Evolutionary conservation across 106 monocot species (phyloP), one percentile per base, ranked within the genome.

Genomic region (Chionographis japonica): DNA sequence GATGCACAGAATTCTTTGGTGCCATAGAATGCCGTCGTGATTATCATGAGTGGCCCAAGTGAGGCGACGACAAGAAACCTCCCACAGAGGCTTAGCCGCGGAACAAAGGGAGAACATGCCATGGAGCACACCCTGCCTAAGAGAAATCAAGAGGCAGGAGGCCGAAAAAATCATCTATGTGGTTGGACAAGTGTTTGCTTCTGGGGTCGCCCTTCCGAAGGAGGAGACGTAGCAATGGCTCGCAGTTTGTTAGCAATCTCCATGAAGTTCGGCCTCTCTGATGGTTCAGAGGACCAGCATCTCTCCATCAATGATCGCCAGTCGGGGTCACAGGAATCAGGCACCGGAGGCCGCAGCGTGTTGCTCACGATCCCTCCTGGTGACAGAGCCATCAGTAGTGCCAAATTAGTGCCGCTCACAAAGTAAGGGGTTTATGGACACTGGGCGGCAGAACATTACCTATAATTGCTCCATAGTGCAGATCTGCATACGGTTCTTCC

Each of bases 401-500:
- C 50, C 27, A 41, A 40, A 14, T 27, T 27, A 27, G 27, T 1
- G 27, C 1, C 9, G 8, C 9, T 0, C 9, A 46, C 9, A 46
- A 46, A 46, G 27, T 2, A 46, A 46, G 9, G 46, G 46, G 9
- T 46, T 46, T 2, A 2, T 37, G 46, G 8, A 46, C 46, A 0
- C 9, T 46, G 8, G 41, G 20, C 14, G 4, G 12, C 54, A 2
- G 16, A 13, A 54, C 4, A 4, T 15, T 66, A 82, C 81, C 81
- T 72, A 82, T 82, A 51, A 82, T 82, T 36, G 77, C 72, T 40
- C 81, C 81, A 58, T 82, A 82, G 43, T 82, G 81, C 56, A 82
- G 62, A 15, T 82, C 81, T 15, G 81, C 77, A 60, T 82, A 82
- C 7, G 81, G 81, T 65, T 82, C 81, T 59, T 82, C 77, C 16